Percentiles rank a stretch among this genome's conserved stretches.
Evolutionary conservation across 306 rosid genomes (phyloP).

Genomic region (Cucumis sativus): Cucumber_9930_V3 NC_026655.2:14777501-14778000

Average conservation of each 20-base stretch:
- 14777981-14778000: conserved; percentile 52
- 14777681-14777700: not conserved
- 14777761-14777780: conserved; percentile 20
- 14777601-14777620: not conserved
- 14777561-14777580: too few relatives aligned
- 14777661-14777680: not conserved
- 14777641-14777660: not conserved
- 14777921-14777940: conserved; percentile 13
- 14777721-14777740: not conserved
- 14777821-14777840: conserved; percentile 42
- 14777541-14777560: not conserved
- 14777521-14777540: not conserved
- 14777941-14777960: conserved; percentile 56
- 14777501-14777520: not conserved
- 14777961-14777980: conserved; percentile 57
- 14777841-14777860: conserved; percentile 58
- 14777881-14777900: conserved; percentile 8
- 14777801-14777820: conserved; percentile 90
- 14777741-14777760: not conserved
- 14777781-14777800: conserved; percentile 34
- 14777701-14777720: not conserved
- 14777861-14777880: conserved; percentile 55
- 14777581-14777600: not conserved
- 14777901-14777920: conserved; percentile 17
- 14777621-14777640: too few relatives aligned